Percentiles rank a stretch among this genome's conserved stretches.
phyloP scores from a whole-genome alignment of 805 yeast species.

The Saccharomycopsis synnaedendra region DNA sequence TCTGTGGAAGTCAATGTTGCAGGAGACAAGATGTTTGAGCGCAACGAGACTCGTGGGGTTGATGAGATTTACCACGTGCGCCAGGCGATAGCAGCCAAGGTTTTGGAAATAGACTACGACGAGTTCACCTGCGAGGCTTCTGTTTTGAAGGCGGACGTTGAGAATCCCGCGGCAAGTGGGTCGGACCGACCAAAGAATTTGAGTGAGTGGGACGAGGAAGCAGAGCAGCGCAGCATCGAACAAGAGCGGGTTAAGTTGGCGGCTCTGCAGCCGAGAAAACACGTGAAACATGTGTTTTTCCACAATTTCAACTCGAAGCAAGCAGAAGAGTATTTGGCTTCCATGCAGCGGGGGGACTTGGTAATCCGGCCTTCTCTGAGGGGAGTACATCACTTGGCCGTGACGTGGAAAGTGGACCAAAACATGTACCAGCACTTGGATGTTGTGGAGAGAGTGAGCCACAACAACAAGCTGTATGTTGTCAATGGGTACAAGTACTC shows the following conservation, averaged over 20 bases:
- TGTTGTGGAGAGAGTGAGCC: constrained; percentile 63
- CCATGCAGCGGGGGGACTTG: constrained; percentile 80
- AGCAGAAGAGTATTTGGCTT: constrained; percentile 89
- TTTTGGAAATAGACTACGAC: constrained; percentile 61
- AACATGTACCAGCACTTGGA: constrained; percentile 86
- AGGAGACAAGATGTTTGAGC: constrained; percentile 34
- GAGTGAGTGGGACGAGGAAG: constrained; percentile 68
- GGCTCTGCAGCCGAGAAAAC: constrained; percentile 58
- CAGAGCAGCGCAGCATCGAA: constrained; percentile 55
- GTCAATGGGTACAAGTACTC: constrained; percentile 65
- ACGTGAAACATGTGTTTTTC: constrained; percentile 86
- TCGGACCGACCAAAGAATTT: constrained; percentile 33
- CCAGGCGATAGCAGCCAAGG: constrained; percentile 80
- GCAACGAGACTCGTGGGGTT: constrained; percentile 35
- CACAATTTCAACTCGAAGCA: constrained; percentile 71
- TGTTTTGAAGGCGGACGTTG: constrained; percentile 53
- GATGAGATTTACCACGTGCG: constrained; percentile 41
- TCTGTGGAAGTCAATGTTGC: constrained; percentile 51
- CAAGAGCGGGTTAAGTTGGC: constrained; percentile 50
- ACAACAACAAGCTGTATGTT: constrained; percentile 39
- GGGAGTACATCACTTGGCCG: constrained; percentile 79
- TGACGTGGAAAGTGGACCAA: constrained; percentile 94
- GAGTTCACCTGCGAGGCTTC: constrained; percentile 65
- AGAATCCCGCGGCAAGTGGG: constrained; percentile 30
- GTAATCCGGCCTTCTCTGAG: constrained; percentile 91